Evolutionary conservation across 441 rosid genomes (phyloP).

Genomic region (Isatis lusitanica): DNA sequence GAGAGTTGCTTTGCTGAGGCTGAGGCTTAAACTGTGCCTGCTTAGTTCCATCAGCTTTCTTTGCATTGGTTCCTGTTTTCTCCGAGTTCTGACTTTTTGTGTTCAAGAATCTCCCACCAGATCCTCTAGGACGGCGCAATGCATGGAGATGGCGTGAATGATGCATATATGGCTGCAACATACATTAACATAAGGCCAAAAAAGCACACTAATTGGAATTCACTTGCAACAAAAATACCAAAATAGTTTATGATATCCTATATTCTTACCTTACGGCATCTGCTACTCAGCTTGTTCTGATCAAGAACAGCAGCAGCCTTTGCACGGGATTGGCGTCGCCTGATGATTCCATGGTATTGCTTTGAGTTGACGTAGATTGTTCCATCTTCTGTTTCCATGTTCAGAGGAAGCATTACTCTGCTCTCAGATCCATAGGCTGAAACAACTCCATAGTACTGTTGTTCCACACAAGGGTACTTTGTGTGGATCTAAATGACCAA

Average conservation of each 20-base stretch:
- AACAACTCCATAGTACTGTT: constrained; percentile 66
- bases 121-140: constrained; percentile 88
- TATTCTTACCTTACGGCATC: constrained; percentile 59
- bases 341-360: constrained; percentile 87
- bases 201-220: neutral
- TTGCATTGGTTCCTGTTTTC: constrained; percentile 35
- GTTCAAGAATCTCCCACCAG: constrained; percentile 88
- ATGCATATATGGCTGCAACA: constrained; percentile 84
- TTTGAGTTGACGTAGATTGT: constrained; percentile 90
- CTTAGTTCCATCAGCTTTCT: constrained; percentile 18
- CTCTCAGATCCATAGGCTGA: constrained; percentile 71
- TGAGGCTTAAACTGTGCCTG: constrained; percentile 13
- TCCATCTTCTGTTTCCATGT: constrained; percentile 67
- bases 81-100: constrained; percentile 39
- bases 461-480: constrained; percentile 63
- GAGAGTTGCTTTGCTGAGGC: constrained; percentile 60
- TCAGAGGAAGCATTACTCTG: constrained; percentile 79
- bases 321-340: constrained; percentile 82
- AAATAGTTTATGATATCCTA: neutral
- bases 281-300: constrained; percentile 46
- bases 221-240: neutral
- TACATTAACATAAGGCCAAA: neutral
- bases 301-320: constrained; percentile 60
- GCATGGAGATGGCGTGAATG: constrained; percentile 90
- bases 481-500: constrained; percentile 50